Base-by-base conservation (phyloP, 768 basidiomycete species). In the Boletus rubroflammeus region DNA sequence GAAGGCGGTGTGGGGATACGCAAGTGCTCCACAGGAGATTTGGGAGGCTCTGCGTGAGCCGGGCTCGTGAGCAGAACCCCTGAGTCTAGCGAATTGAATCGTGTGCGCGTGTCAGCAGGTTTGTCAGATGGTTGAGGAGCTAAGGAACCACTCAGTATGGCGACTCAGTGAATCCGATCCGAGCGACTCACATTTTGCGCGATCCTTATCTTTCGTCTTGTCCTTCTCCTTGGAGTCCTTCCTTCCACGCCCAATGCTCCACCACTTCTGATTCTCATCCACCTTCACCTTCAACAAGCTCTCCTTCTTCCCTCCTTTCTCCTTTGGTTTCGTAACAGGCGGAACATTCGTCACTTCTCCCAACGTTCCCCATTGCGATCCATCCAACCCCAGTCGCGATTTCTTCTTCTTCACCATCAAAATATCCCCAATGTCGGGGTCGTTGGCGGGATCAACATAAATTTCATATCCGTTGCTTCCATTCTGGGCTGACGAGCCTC, bases 371-470 rank as follows among this genome's bases (percentile, higher is more conserved):
- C 78, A 80, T 44, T 71, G 80, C 72, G 70, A 61, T 40, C 79
- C 82, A 60, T 86, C 79, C 55, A 90, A 66, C 2, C 71, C 84
- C 0, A 75, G 75, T 0, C 88, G 72, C 1, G 81, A 82, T 60
- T 87, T 88, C 75, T 83, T 83, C 79, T 87, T 89, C 78, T 85
- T 87, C 35, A 90, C 82, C 66, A 90, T 76, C 19, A 87, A 65
- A 21, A 90, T 81, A 59, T 89, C 86, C 6, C 80, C 85, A 32
- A 84, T 73, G 21, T 87, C 86, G 0, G 82, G 80, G 59, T 88
- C 85, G 25, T 78, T 72, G 1, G 77, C 72, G 1, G 83, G 81
- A 57, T 90, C 88, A 10, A 90, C 85, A 54, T 75, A 78, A 43
- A 90, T 88, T 59, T 90, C 88, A 61, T 87, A 84, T 1, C 81